Base-by-base conservation (phyloP, 1,284 basidiomycete genomes). In the Austroboletus niveus region DNA sequence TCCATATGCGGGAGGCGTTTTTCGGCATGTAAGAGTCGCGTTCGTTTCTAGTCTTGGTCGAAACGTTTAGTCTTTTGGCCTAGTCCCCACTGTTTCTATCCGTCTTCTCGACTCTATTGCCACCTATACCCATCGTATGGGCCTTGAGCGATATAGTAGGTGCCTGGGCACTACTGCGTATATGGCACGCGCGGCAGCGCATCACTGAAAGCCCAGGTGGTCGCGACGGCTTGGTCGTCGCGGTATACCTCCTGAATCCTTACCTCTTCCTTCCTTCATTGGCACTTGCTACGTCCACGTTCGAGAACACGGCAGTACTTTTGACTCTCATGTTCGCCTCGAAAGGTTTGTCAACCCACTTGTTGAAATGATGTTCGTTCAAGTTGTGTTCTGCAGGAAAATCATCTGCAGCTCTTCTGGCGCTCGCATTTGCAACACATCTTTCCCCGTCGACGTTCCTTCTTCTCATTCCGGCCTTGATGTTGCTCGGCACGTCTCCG, bases 1-100 rank as follows among this genome's bases (percentile, higher is more conserved):
- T 64, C 93, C 94, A 27, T 97, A 97, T 63, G 79, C 84, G 51
- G 92, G 91, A 43, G 89, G 91, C 2, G 73, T 84, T 11, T 92
- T 94, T 64, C 80, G 88, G 64, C 92, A 94, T 69, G 92, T 94
- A 71, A 56, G 82, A 64, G 8, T n/a, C 7, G 22, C 15, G 27
- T 50, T 45, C 4, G 40, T 47, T 47, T 47, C 36, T 9, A 40
- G 45, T 30, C 20, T 8, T 22, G 15, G n/a, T 39, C 4, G 20
- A 12, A 24, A 10, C 4, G 11, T 14, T 55, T n/a, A n/a, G 7
- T 5, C 43, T 20, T 3, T 34, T 51, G 49, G 44, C 41, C 52
- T 51, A 94, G 91, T 92, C 93, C 1, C 93, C 93, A 1, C 66
- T 96, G 6, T 77, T 89, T 53, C 79, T 96, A n/a, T 78, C 84